Evolutionary conservation across 2,329 filamentous ascomycete species (phyloP).

Genomic region (Nigrograna mackinnonii): DNA sequence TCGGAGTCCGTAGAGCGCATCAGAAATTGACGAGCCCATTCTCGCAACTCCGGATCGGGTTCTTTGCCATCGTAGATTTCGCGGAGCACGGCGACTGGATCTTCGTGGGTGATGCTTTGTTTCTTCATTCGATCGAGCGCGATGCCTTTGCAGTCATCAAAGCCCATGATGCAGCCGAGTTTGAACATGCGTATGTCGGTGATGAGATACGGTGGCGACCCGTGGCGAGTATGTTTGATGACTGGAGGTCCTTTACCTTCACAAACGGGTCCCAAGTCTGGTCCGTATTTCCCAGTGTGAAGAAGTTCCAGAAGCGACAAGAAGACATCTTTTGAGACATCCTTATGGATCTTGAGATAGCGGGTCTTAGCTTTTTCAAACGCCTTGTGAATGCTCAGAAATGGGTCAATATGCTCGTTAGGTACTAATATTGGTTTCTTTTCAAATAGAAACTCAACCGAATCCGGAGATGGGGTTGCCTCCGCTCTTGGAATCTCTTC

Average conservation of each 20-base stretch:
- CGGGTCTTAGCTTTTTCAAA: constrained; percentile 27
- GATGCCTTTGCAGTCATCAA: constrained; percentile 39
- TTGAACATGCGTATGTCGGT: constrained; percentile 33
- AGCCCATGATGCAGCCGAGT: constrained; percentile 35
- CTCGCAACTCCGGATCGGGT: constrained; percentile 22
- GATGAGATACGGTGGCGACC: constrained; percentile 16
- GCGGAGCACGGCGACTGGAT: constrained; percentile 39
- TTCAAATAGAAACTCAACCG: constrained; percentile 43
- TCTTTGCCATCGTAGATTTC: constrained; percentile 35
- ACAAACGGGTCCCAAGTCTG: constrained; percentile 17
- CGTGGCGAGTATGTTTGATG: constrained; percentile 15
- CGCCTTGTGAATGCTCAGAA: constrained; percentile 30
- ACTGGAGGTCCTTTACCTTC: constrained; percentile 22
- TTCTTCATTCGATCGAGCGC: constrained; percentile 37
- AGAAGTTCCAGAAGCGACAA: constrained; percentile 37
- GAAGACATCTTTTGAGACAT: constrained; percentile 29
- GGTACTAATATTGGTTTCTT: constrained; percentile 37
- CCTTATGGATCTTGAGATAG: constrained; percentile 34
- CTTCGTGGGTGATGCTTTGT: constrained; percentile 33
- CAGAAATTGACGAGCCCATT: constrained; percentile 26
- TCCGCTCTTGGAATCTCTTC: constrained; percentile 28
- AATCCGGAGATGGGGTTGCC: constrained; percentile 31
- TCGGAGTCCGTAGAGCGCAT: constrained; percentile 4
- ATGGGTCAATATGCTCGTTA: constrained; percentile 27
- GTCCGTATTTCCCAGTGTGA: constrained; percentile 24